Evolutionary conservation across 768 basidiomycete genomes (phyloP), one percentile per base, ranked within the genome.

Genomic region (Filobasidium wieringae): DNA sequence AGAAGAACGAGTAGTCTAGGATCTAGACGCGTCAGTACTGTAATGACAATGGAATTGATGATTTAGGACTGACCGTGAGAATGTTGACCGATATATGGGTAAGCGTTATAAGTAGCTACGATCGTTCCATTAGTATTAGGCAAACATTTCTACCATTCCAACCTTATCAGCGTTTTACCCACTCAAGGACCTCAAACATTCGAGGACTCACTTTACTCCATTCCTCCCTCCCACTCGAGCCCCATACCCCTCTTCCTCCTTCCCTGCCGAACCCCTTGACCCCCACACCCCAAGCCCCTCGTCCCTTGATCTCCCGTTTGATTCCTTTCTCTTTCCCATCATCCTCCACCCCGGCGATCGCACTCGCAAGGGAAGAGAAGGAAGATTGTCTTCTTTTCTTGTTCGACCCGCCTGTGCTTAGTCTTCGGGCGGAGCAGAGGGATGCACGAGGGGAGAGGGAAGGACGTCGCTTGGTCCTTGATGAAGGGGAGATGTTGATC

Each of bases 1-100:
- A 96, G 71, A 87, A 96, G 72, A 95, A 92, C 0, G 85, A 83
- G 0, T 88, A 86, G 68, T 90, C 88, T 87, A 47, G 11, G 54
- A 17, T 11, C 9, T 9, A 24, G 9, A 17, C 26, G 9, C 43
- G 12, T 68, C 68, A 66, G 43, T 7, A 24, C 57, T 63, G 19
- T 47, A 33, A 58, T 64, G 55, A n/a, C 66, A 66, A 59, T 69
- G 63, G 19, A 19, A 34, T 14, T 61, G 65, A 52, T 51, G 17
- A 24, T 17, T 11, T 12, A 22, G 4, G 61, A 62, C 39, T 70
- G 66, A 50, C 69, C 72, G 53, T 69, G 67, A 26, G 69, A 67
- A 51, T 70, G 68, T 55, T 73, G 70, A 17, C 72, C 72, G 17
- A 73, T 71, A 51, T 73, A 73, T 0, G 72, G 72, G 8, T 68